These are phyloP conservation scores for Durotheca rogersii DNA, from an alignment of 495 filamentous ascomycete genomes.

Conservation along the genomic window DNA sequence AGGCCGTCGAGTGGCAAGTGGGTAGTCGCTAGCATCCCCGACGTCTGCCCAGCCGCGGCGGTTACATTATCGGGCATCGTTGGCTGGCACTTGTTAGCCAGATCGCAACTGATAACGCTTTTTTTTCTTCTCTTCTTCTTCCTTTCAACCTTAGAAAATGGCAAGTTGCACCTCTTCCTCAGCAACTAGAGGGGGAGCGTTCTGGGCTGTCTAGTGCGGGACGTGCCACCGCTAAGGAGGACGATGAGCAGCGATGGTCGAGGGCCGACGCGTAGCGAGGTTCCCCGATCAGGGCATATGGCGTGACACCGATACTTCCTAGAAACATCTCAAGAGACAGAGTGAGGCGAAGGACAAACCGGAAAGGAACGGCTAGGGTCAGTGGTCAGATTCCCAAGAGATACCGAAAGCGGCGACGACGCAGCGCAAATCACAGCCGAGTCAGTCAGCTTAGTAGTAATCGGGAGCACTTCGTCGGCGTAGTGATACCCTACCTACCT, in stretches of 20 bases:
- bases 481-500: too few species aligned
- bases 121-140: neutral
- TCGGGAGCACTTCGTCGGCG: too few species aligned
- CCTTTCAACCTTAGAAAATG: too few species aligned
- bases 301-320: conserved; percentile 19
- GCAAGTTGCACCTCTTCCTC: too few species aligned
- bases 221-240: too few species aligned
- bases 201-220: conserved; percentile 27
- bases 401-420: conserved; percentile 28
- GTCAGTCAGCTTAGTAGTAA: conserved; percentile 20
- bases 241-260: conserved; percentile 4
- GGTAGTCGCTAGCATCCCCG: conserved; percentile 19
- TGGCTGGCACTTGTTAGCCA: too few species aligned
- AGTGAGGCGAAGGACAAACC: conserved; percentile 5
- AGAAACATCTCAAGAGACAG: neutral
- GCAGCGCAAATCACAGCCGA: conserved; percentile 15
- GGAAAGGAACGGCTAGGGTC: too few species aligned
- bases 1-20: too few species aligned
- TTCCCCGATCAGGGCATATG: conserved; percentile 11
- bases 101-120: conserved; percentile 17
- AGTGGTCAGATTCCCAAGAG: conserved; percentile 13
- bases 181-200: too few species aligned
- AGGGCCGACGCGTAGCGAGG: conserved; percentile 15
- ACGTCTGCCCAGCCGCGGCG: conserved; percentile 12
- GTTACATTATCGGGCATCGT: conserved; percentile 23